Evolutionary conservation across 352 stramenopile species (phyloP).

Genomic region (Globisporangium barbulae): DNA sequence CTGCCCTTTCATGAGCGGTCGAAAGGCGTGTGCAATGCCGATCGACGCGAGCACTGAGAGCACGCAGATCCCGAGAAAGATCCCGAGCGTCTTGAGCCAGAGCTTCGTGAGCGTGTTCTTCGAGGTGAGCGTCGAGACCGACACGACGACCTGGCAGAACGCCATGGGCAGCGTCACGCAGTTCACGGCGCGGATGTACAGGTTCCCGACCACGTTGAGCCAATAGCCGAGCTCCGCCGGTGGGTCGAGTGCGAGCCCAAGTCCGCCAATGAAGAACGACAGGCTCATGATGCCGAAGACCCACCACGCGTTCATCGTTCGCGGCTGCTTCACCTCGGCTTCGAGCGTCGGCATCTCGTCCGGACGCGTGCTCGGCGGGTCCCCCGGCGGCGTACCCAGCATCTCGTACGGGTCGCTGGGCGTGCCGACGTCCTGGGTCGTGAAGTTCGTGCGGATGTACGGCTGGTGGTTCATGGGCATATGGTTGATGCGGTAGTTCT

Average conservation of each 20-base stretch:
- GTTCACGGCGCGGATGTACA: slow-evolving; percentile 62
- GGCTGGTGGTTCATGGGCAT: slow-evolving; percentile 24
- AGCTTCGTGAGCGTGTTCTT: slow-evolving; percentile 35
- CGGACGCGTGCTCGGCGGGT: slow-evolving; percentile 30
- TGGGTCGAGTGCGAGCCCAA: slow-evolving; percentile 28
- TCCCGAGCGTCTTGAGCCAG: slow-evolving; percentile 35
- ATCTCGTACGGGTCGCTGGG: slow-evolving; percentile 43
- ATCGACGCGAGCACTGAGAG: slow-evolving; percentile 29
- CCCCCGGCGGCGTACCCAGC: slow-evolving; percentile 49
- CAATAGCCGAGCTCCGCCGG: slow-evolving; percentile 40
- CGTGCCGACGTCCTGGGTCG: slow-evolving; percentile 23
- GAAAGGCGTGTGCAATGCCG: slow-evolving; percentile 26
- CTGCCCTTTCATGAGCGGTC: slow-evolving; percentile 31
- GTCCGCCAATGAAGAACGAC: slow-evolving; percentile 37
- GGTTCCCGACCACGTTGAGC: slow-evolving; percentile 42
- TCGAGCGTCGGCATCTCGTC: slow-evolving; percentile 21
- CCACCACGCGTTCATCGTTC: slow-evolving; percentile 41
- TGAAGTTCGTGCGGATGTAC: slow-evolving; percentile 51
- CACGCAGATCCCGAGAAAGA: slow-evolving; percentile 34
- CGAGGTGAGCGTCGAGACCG: slow-evolving; percentile 41
- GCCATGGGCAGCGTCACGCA: slow-evolving; percentile 58
- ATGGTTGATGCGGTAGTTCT: slow-evolving; percentile 10
- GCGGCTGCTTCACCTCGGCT: slow-evolving; percentile 21
- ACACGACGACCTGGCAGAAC: slow-evolving; percentile 60
- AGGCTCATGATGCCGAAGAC: slow-evolving; percentile 34